Conservation (phyloP, 1,284 basidiomycete genomes). For the Marasmius oreades region DNA sequence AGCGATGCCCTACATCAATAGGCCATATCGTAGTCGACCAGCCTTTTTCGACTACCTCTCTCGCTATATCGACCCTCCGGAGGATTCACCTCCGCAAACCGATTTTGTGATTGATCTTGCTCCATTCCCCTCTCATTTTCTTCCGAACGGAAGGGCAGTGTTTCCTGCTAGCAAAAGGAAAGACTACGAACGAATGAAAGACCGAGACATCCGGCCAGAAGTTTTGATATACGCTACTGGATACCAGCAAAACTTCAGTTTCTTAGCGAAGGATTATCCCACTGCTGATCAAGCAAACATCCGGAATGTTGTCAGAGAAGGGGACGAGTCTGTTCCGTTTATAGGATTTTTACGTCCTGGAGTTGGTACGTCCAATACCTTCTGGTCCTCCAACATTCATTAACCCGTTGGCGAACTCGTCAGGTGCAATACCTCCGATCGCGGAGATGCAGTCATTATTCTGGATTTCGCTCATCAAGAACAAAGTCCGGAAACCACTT, state of each 20-base stretch:
- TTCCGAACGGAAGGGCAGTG: conserved; percentile 42
- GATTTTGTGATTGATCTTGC: conserved; percentile 56
- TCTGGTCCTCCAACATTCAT: background rate
- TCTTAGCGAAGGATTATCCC: conserved; percentile 48
- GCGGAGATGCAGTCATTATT: conserved; percentile 65
- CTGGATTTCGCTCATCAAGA: conserved; percentile 53
- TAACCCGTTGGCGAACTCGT: background rate
- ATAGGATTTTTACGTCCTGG: conserved; percentile 66
- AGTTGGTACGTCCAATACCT: conserved; percentile 37
- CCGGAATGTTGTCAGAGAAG: conserved; percentile 46
- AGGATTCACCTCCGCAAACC: conserved; percentile 41
- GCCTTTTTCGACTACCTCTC: conserved; percentile 43
- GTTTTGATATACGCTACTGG: conserved; percentile 52
- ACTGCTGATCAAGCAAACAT: conserved; percentile 49
- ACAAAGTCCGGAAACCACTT: conserved; percentile 39
- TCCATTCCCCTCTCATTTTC: conserved; percentile 53
- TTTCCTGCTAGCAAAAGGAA: conserved; percentile 43
- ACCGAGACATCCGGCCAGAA: conserved; percentile 43
- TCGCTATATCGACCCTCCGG: conserved; percentile 55
- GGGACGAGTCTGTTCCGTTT: conserved; percentile 52
- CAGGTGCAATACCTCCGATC: conserved; percentile 64
- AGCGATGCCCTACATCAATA: conserved; percentile 62
- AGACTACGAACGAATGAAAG: conserved; percentile 43
- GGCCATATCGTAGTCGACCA: conserved; percentile 46
- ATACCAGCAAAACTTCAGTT: conserved; percentile 50